A percentile compares a stretch with the other conserved stretches of the same genome.
Conservation (phyloP, 352 stramenopile genomes). For the Phytopythium aichiense region DNA sequence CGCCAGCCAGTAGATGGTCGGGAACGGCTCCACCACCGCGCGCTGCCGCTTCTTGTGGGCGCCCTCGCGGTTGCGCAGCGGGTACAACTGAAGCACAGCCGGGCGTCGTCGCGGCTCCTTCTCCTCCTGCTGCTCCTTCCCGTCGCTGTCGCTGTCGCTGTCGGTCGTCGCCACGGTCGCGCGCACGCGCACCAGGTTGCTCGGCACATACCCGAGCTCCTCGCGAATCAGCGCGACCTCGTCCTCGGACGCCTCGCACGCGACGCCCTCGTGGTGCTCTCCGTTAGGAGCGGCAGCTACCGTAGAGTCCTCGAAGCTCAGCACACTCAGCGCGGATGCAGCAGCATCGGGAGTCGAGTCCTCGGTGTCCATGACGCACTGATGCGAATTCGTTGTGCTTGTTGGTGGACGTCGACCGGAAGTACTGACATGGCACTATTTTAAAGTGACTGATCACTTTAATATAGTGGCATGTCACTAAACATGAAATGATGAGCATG, state of each 20-base stretch:
- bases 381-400: background rate
- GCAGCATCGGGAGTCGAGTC: background rate
- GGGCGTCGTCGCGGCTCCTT: conserved; percentile 9
- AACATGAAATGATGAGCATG: background rate
- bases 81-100: conserved; percentile 50
- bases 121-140: conserved; percentile 8
- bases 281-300: background rate
- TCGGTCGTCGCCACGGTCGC: conserved; percentile 15
- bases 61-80: conserved; percentile 43
- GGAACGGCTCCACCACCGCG: conserved; percentile 53
- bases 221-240: conserved; percentile 30
- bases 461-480: conserved; percentile 1
- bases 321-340: background rate
- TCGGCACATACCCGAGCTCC: conserved; percentile 50
- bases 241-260: conserved; percentile 26
- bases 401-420: background rate
- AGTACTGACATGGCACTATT: background rate
- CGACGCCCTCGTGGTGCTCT: conserved; percentile 29
- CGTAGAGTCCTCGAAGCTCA: background rate
- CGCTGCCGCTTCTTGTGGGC: conserved; percentile 64
- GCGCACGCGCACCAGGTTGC: conserved; percentile 42
- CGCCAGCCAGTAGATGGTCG: conserved; percentile 63
- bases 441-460: background rate
- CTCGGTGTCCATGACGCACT: background rate
- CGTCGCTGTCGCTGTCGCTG: background rate